Evolutionary conservation across 371 early-diverging fungal species (phyloP).

Genomic region (Rhizopus sp.): DNA sequence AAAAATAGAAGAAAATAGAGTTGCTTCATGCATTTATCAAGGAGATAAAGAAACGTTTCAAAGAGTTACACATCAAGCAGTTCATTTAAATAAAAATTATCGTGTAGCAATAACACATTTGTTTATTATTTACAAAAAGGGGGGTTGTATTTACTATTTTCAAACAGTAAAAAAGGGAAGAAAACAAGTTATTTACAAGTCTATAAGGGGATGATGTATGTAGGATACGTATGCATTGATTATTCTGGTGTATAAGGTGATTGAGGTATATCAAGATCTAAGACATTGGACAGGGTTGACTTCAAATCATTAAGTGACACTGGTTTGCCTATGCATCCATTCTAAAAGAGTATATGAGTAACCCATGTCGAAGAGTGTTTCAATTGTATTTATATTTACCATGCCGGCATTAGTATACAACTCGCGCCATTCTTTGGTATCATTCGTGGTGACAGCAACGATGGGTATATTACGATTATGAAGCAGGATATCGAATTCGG

Average conservation of each 20-base stretch:
- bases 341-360: constrained; percentile 28
- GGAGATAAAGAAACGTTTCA: too few species aligned
- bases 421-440: constrained; percentile 28
- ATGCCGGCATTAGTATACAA: constrained; percentile 37
- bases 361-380: neutral
- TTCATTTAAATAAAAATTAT: too few species aligned
- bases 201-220: neutral
- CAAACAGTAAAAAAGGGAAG: neutral
- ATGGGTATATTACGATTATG: constrained; percentile 61
- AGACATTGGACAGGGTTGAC: constrained; percentile 31
- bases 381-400: constrained; percentile 12
- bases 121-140: neutral
- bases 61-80: too few species aligned
- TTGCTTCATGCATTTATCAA: too few species aligned
- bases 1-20: too few species aligned
- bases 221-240: neutral
- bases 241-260: constrained; percentile 30
- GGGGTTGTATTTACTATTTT: neutral
- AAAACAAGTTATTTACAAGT: too few species aligned
- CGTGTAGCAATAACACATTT: too few species aligned
- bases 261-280: constrained; percentile 20
- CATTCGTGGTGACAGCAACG: constrained; percentile 71
- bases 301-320: constrained; percentile 36
- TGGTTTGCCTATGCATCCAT: constrained; percentile 54
- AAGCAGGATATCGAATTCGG: constrained; percentile 46